These are phyloP conservation scores for Osmanthus fragrans DNA, from an alignment of 257 asterid species.

Conservation along the genomic window DNA sequence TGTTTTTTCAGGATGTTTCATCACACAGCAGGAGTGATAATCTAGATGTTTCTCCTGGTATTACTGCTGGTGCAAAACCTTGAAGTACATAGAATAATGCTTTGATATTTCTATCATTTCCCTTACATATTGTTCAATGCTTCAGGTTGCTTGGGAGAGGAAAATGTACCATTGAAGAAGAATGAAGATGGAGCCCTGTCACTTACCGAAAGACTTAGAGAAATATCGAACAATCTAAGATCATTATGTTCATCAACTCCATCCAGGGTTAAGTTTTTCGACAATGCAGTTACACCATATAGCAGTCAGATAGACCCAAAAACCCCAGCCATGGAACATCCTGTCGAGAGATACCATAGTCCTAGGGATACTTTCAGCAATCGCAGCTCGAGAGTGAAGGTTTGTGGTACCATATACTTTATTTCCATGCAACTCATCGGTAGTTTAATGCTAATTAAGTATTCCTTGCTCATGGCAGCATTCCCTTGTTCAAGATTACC, in stretches of 20 bases:
- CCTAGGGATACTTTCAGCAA: slow-evolving; percentile 54
- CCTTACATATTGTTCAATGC: background rate
- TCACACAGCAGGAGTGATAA: slow-evolving; percentile 11
- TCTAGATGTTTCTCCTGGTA: slow-evolving; percentile 24
- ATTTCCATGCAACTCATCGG: background rate
- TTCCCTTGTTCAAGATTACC: slow-evolving; percentile 61
- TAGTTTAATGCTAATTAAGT: background rate
- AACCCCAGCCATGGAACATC: slow-evolving; percentile 54
- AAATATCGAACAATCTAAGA: slow-evolving; percentile 52
- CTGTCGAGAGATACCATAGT: slow-evolving; percentile 38
- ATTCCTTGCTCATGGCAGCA: slow-evolving; percentile 39
- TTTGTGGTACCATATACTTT: slow-evolving; percentile 15
- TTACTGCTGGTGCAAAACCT: slow-evolving; percentile 18
- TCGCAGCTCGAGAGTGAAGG: slow-evolving; percentile 71
- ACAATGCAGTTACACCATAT: slow-evolving; percentile 29
- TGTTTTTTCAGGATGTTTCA: slow-evolving; percentile 42
- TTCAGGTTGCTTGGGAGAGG: slow-evolving; percentile 36
- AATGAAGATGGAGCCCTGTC: slow-evolving; percentile 54
- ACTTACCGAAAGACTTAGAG: slow-evolving; percentile 60
- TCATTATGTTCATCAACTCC: slow-evolving; percentile 60
- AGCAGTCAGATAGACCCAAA: slow-evolving; percentile 55
- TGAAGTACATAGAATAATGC: background rate
- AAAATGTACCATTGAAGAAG: slow-evolving; percentile 21
- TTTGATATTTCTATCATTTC: background rate
- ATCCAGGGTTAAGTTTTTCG: slow-evolving; percentile 35